Percentiles rank a stretch among this genome's conserved stretches.
phyloP scores from a whole-genome alignment of 1,139 yeast genomes.

The Protomyces gravidus region DNA sequence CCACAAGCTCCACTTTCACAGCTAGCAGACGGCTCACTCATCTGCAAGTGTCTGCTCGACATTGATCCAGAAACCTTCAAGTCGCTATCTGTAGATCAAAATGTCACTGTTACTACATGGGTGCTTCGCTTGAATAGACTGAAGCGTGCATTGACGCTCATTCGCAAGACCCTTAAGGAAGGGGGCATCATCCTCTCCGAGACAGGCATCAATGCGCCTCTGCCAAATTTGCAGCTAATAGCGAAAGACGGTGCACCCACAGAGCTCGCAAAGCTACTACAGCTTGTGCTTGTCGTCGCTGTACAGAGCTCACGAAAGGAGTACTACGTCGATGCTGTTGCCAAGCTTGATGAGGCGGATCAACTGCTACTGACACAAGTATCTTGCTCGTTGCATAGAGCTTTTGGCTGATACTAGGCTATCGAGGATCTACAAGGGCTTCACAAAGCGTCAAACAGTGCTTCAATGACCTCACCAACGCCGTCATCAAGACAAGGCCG shows the following conservation, averaged over 20 bases:
- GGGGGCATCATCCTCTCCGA: neutral
- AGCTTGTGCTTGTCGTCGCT: neutral
- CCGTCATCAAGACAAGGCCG: neutral
- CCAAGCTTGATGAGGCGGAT: neutral
- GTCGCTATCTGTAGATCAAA: neutral
- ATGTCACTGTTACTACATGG: neutral
- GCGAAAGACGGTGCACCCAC: neutral
- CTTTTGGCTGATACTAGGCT: neutral
- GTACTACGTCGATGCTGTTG: neutral
- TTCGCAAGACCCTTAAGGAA: neutral
- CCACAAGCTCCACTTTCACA: neutral
- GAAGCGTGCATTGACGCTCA: neutral
- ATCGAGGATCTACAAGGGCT: neutral
- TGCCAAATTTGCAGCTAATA: neutral
- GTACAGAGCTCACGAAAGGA: neutral
- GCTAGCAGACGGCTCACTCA: neutral
- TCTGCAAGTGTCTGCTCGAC: neutral
- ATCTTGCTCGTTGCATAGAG: neutral
- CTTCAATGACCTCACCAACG: neutral
- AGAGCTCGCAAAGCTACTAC: neutral
- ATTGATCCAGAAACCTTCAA: neutral
- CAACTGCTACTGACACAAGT: neutral
- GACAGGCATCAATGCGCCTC: neutral
- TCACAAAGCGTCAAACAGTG: neutral
- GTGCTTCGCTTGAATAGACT: neutral